Base-by-base conservation (phyloP, 306 rosid genomes). In the Cucurbita ficifolia region DNA sequence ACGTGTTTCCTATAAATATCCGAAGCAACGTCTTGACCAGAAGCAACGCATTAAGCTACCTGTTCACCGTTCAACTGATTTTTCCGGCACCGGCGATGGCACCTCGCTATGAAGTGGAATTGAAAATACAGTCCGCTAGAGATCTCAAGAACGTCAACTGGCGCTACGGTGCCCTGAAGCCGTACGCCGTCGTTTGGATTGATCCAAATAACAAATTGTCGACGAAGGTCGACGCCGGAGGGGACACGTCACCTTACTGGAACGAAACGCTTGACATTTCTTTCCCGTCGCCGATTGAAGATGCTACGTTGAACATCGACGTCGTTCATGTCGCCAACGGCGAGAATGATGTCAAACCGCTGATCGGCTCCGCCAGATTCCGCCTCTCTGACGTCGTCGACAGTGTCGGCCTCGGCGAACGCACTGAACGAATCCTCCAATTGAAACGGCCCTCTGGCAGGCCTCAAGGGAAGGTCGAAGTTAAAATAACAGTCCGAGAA, bases 161-260 rank as follows among this genome's bases (percentile, higher is more conserved):
- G 98, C 92, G 92, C 33, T 45, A 87, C 78, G 98, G 98, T 6
- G 33, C 77, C 0, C 77, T 77, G 72, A 79, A 56, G 53, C 94
- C 98, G 0, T 93, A 93, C 85, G 97, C 81, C 80, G 96, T 93
- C 80, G 87, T 90, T 4, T 93, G 97, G 96, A 88, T 88, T 0
- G 96, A 93, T 45, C 80, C 97, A 1, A 77, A 55, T 2, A 76
- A 67, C 80, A 90, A 86, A 39, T 65, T 79, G 65, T 79, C 94
- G 42, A 77, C 89, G 19, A 78, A 16, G 0, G 85, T 86, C 14
- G 96, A 90, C 67, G 82, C 81, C 3, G 40, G 35, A 4, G 91
- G 96, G 11, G 97, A 93, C 81, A 81, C 83, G 0, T 84, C 80
- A 1, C 94, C 97, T 4, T 55, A 33, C 4, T 90, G 97, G 98